A percentile compares a stretch with the other conserved stretches of the same genome.
Conservation (phyloP, 768 basidiomycete genomes). For the Gymnopilus dilepis region DNA sequence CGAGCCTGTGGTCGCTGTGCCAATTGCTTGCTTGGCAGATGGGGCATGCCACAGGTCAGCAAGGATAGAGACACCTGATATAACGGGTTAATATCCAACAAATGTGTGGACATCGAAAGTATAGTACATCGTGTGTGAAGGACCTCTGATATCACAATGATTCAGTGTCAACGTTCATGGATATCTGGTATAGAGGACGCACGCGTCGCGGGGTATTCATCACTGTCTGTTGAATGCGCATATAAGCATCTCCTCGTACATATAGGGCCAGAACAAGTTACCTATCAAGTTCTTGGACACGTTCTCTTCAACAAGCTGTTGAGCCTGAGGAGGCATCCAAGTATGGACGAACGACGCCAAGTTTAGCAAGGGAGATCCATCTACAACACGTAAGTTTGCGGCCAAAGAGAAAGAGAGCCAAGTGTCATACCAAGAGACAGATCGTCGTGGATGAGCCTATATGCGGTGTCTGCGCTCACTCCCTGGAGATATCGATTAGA, state of each 20-base stretch:
- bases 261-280: slow-evolving; percentile 12
- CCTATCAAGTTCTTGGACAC: slow-evolving; percentile 69
- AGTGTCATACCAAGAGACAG: slow-evolving; percentile 56
- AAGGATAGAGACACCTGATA: slow-evolving; percentile 50
- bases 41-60: slow-evolving; percentile 76
- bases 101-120: neutral
- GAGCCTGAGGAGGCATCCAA: slow-evolving; percentile 61
- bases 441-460: slow-evolving; percentile 64
- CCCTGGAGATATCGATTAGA: slow-evolving; percentile 45
- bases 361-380: slow-evolving; percentile 67
- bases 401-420: neutral
- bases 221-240: slow-evolving; percentile 29
- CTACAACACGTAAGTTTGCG: slow-evolving; percentile 29
- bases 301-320: slow-evolving; percentile 64
- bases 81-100: neutral
- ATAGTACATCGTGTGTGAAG: slow-evolving; percentile 56
- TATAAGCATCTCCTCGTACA: neutral
- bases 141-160: slow-evolving; percentile 40
- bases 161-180: neutral
- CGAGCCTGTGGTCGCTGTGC: slow-evolving; percentile 74
- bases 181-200: slow-evolving; percentile 24
- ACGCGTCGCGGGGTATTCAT: slow-evolving; percentile 75
- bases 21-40: slow-evolving; percentile 63
- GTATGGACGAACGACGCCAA: slow-evolving; percentile 68
- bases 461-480: slow-evolving; percentile 56